Evolutionary conservation across 768 basidiomycete species (phyloP), one percentile per base, ranked within the genome.

Genomic region (Postia placenta): DNA sequence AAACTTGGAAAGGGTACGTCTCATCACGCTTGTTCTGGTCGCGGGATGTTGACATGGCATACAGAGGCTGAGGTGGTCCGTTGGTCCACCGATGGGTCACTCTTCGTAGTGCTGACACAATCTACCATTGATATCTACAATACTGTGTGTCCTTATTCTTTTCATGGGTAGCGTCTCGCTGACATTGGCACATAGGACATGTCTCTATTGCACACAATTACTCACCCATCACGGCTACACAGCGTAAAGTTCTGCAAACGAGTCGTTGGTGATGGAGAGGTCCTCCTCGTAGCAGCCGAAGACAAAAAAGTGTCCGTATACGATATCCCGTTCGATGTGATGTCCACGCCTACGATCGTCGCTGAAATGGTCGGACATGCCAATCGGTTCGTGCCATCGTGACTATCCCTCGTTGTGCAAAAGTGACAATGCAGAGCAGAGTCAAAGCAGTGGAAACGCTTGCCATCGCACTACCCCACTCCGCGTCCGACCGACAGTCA

Each of bases 31-130:
- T 39, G 19, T 39, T 22, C 38, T 39, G 30, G 30, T 33, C 9
- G 30, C 15, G 30, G 15, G 9, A 33, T 33, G 7, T 33, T n/a
- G 33, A 35, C 33, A n/a, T 9, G 33, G 17, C 9, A 12, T 42
- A 0, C 58, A 92, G 95, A 99, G 73, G 93, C 87, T 0, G 95
- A 99, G 60, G 65, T 87, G n/a, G 91, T 95, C 12, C 78, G 86
- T 24, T 99, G 92, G 86, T 89, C 91, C 4, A 70, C 74, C 2
- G 75, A 78, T 5, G 95, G 95, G 1, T 73, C 78, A 2, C 70
- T 81, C 17, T 92, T 99, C 59, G 81, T 80, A 7, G 87, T 99
- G 4, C 86, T 93, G 55, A 75, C 81, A 2, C 78, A 80, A 23
- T 79, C 78, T 30, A 82, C 77, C 3, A 77, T 98, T 27, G 88